Evolutionary conservation across 495 filamentous ascomycete genomes (phyloP).

Genomic region (Aspergillus nidulans): DNA sequence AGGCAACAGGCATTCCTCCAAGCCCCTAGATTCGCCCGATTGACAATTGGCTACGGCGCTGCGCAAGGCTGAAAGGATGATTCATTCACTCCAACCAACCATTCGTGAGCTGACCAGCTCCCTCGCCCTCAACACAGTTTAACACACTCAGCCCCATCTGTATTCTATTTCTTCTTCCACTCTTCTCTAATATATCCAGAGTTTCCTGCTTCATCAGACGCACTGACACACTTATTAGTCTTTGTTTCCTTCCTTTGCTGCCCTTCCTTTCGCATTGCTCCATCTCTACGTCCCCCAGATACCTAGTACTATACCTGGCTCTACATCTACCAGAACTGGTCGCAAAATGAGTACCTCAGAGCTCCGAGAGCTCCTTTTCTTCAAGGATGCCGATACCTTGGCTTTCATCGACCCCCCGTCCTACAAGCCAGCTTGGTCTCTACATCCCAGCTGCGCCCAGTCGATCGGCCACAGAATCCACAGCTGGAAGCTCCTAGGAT

Average conservation of each 20-base stretch:
- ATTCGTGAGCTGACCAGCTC: not conserved
- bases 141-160: not conserved
- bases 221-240: not conserved
- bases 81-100: not conserved
- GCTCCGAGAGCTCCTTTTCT: constrained; percentile 20
- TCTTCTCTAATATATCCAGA: not conserved
- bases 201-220: not conserved
- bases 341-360: not conserved
- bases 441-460: constrained; percentile 7
- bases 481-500: constrained; percentile 41
- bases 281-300: not conserved
- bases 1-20: not conserved
- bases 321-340: not conserved
- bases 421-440: constrained; percentile 21
- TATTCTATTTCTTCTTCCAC: not conserved
- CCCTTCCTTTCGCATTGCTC: not conserved
- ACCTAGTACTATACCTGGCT: not conserved
- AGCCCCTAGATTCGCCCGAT: too few relatives aligned
- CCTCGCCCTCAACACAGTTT: not conserved
- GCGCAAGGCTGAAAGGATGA: not conserved
- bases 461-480: constrained; percentile 38
- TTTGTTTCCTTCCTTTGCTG: not conserved
- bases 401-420: constrained; percentile 48
- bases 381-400: constrained; percentile 47
- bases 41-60: not conserved